Evolutionary conservation across 371 early-diverging fungal species (phyloP).

Genomic region (Capillidium rhysosporum): DNA sequence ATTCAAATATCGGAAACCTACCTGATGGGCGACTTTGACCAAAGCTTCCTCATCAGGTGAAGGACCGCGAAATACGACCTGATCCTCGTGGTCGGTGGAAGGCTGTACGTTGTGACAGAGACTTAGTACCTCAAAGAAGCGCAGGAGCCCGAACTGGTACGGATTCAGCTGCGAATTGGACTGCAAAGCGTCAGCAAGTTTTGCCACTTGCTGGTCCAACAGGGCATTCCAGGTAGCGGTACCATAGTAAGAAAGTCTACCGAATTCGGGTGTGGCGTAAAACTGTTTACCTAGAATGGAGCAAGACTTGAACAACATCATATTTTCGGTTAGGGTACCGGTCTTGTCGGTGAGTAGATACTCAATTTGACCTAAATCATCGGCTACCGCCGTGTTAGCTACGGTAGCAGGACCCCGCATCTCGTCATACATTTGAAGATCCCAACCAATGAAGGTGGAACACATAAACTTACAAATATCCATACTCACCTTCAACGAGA

Average conservation of each 20-base stretch:
- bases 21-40: slow-evolving; percentile 83
- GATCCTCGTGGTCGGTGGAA: slow-evolving; percentile 25
- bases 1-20: no score
- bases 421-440: slow-evolving; percentile 63
- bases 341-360: slow-evolving; percentile 98
- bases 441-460: slow-evolving; percentile 54
- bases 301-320: slow-evolving; percentile 91
- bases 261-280: slow-evolving; percentile 73
- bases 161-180: not conserved
- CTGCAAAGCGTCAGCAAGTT: not conserved
- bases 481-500: slow-evolving; percentile 89
- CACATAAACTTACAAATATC: slow-evolving; percentile 92
- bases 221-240: slow-evolving; percentile 83
- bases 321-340: slow-evolving; percentile 98
- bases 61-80: slow-evolving; percentile 82
- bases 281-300: slow-evolving; percentile 49
- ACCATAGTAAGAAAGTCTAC: slow-evolving; percentile 77
- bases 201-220: slow-evolving; percentile 14
- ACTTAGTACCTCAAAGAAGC: slow-evolving; percentile 72
- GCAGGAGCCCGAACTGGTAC: slow-evolving; percentile 20
- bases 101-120: slow-evolving; percentile 87
- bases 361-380: slow-evolving; percentile 95
- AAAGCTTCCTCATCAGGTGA: slow-evolving; percentile 99
- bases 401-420: slow-evolving; percentile 65
- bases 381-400: slow-evolving; percentile 94